phyloP scores from a whole-genome alignment of 306 rosid genomes.

The Acacia confusa region DNA sequence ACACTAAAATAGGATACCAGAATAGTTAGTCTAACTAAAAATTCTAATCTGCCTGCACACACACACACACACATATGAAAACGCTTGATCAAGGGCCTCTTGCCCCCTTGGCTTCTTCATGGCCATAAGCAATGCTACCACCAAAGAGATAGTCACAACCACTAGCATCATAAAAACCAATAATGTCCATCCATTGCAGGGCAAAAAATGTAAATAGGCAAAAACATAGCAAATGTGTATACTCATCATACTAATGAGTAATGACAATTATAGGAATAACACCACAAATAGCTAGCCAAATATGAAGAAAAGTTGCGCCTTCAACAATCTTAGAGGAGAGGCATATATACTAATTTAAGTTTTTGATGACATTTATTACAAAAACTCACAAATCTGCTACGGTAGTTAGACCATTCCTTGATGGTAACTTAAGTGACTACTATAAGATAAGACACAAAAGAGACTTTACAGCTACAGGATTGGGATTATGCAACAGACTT shows the following conservation, averaged over 20 bases:
- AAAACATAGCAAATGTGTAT: neutral
- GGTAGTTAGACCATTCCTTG: neutral
- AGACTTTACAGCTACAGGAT: neutral
- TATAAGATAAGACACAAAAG: neutral
- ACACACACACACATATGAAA: too few relatives aligned
- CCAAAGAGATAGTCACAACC: too few relatives aligned
- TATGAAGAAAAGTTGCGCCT: conserved; percentile 15
- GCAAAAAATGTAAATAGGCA: too few relatives aligned
- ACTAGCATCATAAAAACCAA: too few relatives aligned
- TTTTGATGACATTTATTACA: conserved; percentile 6
- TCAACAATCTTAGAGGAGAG: neutral
- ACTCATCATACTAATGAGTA: neutral
- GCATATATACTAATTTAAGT: neutral
- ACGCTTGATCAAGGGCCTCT: too few relatives aligned
- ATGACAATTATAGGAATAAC: neutral
- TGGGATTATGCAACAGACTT: conserved; percentile 27
- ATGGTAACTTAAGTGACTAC: neutral
- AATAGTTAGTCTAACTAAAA: conserved; percentile 27
- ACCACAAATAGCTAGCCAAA: neutral
- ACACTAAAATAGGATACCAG: conserved; percentile 25
- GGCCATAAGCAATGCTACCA: too few relatives aligned
- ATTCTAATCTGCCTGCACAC: conserved; percentile 5
- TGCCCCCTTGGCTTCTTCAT: too few relatives aligned
- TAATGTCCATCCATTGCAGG: too few relatives aligned
- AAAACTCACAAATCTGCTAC: neutral